Conservation (phyloP, 768 basidiomycete species). For the Mycena epipterygia region DNA sequence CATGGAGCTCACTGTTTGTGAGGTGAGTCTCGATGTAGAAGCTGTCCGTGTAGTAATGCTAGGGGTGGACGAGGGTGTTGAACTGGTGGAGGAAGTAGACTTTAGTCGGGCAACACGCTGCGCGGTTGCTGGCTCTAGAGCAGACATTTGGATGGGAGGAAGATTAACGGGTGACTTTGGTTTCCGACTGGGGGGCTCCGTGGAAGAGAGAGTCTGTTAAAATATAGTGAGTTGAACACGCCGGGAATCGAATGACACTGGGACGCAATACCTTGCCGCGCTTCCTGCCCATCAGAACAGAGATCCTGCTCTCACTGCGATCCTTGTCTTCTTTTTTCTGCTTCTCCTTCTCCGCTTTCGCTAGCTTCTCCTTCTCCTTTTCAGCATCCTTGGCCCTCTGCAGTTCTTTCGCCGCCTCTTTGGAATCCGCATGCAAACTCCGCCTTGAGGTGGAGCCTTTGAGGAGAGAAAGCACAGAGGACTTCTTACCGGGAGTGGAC, state of each 20-base stretch:
- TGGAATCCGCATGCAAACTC: slow-evolving; percentile 80
- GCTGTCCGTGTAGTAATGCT: slow-evolving; percentile 56
- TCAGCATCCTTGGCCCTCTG: slow-evolving; percentile 54
- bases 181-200: slow-evolving; percentile 76
- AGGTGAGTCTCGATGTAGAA: slow-evolving; percentile 75
- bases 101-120: slow-evolving; percentile 90
- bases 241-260: slow-evolving; percentile 9
- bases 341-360: slow-evolving; percentile 63
- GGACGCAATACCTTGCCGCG: slow-evolving; percentile 83
- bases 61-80: slow-evolving; percentile 56
- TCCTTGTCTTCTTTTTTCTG: slow-evolving; percentile 87
- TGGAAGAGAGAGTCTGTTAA: slow-evolving; percentile 83
- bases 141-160: slow-evolving; percentile 93
- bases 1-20: slow-evolving; percentile 89
- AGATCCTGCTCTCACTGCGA: slow-evolving; percentile 91
- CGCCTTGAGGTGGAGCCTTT: slow-evolving; percentile 87
- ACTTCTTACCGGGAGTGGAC: slow-evolving; percentile 77
- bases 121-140: slow-evolving; percentile 84
- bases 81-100: slow-evolving; percentile 61
- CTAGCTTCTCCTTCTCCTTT: slow-evolving; percentile 63
- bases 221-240: slow-evolving; percentile 30
- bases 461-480: slow-evolving; percentile 86
- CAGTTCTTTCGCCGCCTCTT: slow-evolving; percentile 64
- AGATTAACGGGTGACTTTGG: slow-evolving; percentile 76
- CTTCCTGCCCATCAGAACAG: slow-evolving; percentile 88